Base-by-base conservation (phyloP, 169 alveolate species). In the Babesia bigemina region DNA sequence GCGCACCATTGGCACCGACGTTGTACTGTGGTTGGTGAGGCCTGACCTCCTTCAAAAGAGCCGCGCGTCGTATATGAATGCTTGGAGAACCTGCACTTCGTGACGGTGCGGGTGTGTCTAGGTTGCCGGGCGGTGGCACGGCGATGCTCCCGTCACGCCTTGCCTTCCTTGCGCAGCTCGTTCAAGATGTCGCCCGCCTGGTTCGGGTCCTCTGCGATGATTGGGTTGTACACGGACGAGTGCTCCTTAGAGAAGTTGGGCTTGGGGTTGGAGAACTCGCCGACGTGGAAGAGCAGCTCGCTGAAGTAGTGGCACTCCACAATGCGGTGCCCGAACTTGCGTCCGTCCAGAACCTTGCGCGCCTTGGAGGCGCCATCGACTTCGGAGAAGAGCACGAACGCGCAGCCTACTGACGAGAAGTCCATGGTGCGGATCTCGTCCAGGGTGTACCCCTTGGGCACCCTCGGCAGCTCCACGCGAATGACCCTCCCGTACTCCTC, bases 391-490 rank as follows among this genome's bases (percentile, higher is more conserved):
- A 86, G 88, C 56, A 90, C 93, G 63, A 83, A 90, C 4, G 92
- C 94, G 50, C 76, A 85, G 19, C 93, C 94, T 24, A 90, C 88
- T 29, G 84, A 48, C 11, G 91, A 71, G 14, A 63, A 65, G 44
- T 85, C 75, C 47, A 86, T 73, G 78, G 87, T 11, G 42, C 85
- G 42, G 29, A 81, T 73, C 47, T 81, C 88, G 26, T 81, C 88
- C 56, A 69, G 63, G 9, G 84, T 71, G 21, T 72, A 50, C 47
- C 88, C 88, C 70, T 69, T 65, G 42, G 86, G 91, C 36, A 87
- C 93, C 72, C 95, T 71, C n/a, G 96, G 96, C 33, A 93, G 72
- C 75, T 93, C 94, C 49, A 93, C 88, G 61, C 91, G 85, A 39
- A 91, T 70, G 21, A 93, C 95, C 44, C 84, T 83, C 4, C 96